Conservation (phyloP, 2,329 filamentous ascomycete species). For the Leptographium flavum region DNA sequence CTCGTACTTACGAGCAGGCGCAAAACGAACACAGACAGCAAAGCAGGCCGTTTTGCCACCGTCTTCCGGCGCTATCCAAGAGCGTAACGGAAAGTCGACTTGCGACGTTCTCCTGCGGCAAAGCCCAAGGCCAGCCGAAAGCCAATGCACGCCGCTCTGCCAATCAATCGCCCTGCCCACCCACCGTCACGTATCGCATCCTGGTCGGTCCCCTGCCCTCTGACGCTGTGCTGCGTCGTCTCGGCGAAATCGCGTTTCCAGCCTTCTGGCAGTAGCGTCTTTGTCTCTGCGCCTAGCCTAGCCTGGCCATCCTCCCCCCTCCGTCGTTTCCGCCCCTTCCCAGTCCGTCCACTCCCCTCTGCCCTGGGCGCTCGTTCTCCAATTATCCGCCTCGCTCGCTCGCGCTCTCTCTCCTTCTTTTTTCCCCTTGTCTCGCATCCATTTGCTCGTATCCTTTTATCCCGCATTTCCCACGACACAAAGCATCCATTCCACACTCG, state of each 20-base stretch:
- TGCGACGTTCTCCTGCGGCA: too few species aligned
- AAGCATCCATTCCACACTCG: not conserved
- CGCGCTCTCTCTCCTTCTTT: not conserved
- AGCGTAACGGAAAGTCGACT: too few species aligned
- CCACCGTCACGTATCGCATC: not conserved
- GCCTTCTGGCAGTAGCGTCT: not conserved
- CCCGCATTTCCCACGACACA: constrained; percentile 1
- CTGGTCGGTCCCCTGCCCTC: not conserved
- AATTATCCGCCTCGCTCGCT: not conserved
- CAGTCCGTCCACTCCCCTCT: not conserved
- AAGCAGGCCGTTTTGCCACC: too few species aligned
- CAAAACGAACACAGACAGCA: too few species aligned
- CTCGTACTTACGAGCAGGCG: too few species aligned
- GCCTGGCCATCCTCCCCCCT: not conserved
- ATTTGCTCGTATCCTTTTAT: not conserved
- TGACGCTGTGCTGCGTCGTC: not conserved
- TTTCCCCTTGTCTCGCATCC: not conserved
- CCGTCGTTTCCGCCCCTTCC: not conserved
- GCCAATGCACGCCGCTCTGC: too few species aligned
- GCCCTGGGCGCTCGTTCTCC: too few species aligned
- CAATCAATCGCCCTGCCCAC: not conserved
- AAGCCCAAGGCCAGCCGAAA: too few species aligned
- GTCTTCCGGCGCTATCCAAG: too few species aligned
- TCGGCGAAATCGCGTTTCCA: not conserved
- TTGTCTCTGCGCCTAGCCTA: not conserved